phyloP scores from a whole-genome alignment of 2,329 filamentous ascomycete species.

The Exophiala xenobiotica region DNA sequence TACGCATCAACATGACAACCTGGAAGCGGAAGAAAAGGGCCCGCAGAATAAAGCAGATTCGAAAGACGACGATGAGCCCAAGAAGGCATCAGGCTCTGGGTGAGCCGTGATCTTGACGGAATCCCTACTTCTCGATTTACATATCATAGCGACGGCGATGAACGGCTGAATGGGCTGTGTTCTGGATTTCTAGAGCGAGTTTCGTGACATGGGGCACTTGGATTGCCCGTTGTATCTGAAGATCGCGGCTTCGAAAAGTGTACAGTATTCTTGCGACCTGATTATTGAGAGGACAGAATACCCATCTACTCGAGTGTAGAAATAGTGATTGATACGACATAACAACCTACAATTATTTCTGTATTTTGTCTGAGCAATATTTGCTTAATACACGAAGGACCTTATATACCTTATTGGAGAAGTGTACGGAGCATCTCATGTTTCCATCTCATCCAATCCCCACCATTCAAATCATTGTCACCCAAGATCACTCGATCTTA shows the following conservation, averaged over 20 bases:
- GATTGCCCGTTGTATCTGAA: conserved; percentile 1
- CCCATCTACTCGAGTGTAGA: conserved; percentile 13
- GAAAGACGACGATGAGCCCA: conserved; percentile 37
- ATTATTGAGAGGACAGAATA: conserved; percentile 6
- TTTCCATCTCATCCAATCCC: conserved; percentile 1
- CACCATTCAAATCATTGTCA: conserved; percentile 1
- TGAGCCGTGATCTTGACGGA: conserved; percentile 26
- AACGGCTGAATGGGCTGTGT: background rate
- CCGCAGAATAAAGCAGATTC: conserved; percentile 26
- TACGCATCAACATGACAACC: conserved; percentile 63
- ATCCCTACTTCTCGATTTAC: conserved; percentile 11
- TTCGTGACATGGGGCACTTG: background rate
- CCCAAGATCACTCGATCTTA: background rate
- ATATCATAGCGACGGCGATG: conserved; percentile 27
- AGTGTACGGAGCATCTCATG: too few relatives aligned
- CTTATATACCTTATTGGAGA: background rate
- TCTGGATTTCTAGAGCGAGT: background rate
- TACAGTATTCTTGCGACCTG: conserved; percentile 11
- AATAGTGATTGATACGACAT: too few relatives aligned
- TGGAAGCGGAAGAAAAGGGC: conserved; percentile 35
- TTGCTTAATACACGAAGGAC: too few relatives aligned
- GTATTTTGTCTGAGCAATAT: too few relatives aligned
- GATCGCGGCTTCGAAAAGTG: conserved; percentile 2
- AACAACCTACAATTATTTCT: too few relatives aligned
- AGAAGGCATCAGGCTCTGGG: conserved; percentile 42